Conservation (phyloP, 257 asterid genomes). For the Perilla frutescens region DNA sequence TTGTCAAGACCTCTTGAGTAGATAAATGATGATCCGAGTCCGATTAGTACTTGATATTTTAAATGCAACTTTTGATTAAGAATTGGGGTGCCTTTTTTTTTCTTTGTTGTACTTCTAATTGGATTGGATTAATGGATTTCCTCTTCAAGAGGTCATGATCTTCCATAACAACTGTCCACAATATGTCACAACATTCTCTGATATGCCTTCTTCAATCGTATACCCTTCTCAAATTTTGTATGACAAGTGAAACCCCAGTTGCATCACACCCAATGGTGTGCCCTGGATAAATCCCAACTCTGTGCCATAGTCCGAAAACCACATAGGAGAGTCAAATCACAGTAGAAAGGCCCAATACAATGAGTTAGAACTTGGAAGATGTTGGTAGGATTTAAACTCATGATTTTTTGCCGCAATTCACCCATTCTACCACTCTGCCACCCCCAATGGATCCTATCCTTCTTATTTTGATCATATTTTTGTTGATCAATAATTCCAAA, state of each 20-base stretch:
- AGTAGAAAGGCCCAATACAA: background rate
- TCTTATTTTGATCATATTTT: background rate
- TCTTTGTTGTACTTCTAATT: background rate
- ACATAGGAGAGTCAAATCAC: background rate
- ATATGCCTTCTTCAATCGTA: no score
- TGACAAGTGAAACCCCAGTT: no score
- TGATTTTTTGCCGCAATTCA: background rate
- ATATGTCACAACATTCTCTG: no score
- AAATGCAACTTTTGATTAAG: conserved; percentile 15
- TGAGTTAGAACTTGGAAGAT: background rate
- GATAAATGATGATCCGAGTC: no score
- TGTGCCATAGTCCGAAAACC: background rate
- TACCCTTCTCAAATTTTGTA: no score
- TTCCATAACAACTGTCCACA: no score
- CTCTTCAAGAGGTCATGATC: background rate
- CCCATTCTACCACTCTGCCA: background rate
- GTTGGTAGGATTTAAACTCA: background rate
- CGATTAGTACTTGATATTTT: no score
- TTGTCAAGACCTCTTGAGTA: no score
- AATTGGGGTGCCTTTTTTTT: background rate
- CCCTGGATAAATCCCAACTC: no score
- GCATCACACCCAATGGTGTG: no score
- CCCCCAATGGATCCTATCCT: background rate
- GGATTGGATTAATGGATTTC: background rate
- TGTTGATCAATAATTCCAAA: background rate